phyloP scores from a whole-genome alignment of 257 asterid genomes.

The Solanum etuberosum region DNA sequence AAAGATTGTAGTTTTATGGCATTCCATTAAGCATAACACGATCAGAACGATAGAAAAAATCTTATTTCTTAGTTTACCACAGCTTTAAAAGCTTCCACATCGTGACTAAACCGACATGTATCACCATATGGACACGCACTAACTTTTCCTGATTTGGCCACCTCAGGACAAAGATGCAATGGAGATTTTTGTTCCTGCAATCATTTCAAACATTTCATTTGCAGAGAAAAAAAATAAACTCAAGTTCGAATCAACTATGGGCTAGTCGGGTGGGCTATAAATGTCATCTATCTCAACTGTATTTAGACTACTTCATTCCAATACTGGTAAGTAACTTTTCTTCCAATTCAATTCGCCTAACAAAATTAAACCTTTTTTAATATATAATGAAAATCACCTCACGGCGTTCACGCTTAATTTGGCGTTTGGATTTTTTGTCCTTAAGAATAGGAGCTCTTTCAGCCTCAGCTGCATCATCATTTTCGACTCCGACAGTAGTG shows the following conservation, averaged over 20 bases:
- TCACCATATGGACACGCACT: conserved; percentile 53
- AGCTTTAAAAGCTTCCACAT: conserved; percentile 64
- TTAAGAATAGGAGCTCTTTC: conserved; percentile 31
- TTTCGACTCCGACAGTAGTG: background rate
- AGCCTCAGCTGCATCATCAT: conserved; percentile 17
- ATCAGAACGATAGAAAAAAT: background rate
- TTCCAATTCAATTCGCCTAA: background rate
- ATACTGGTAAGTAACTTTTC: background rate
- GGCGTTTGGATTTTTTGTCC: conserved; percentile 95
- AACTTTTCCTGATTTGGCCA: conserved; percentile 64
- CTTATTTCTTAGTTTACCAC: conserved; percentile 28
- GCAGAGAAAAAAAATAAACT: background rate
- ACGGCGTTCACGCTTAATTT: conserved; percentile 81
- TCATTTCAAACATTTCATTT: background rate
- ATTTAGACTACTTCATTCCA: background rate
- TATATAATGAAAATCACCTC: conserved; percentile 24
- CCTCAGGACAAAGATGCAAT: conserved; percentile 63
- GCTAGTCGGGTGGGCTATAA: background rate
- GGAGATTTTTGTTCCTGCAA: conserved; percentile 64
- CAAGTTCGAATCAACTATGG: background rate
- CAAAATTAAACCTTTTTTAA: background rate
- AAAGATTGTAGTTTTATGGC: background rate
- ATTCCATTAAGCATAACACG: background rate
- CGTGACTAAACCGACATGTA: conserved; percentile 90
- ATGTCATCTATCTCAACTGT: background rate